A percentile compares a stretch with the other conserved stretches of the same genome.
These are phyloP conservation scores for Combretum micranthum DNA, from an alignment of 345 rosid genomes.

Conservation along the genomic window DNA sequence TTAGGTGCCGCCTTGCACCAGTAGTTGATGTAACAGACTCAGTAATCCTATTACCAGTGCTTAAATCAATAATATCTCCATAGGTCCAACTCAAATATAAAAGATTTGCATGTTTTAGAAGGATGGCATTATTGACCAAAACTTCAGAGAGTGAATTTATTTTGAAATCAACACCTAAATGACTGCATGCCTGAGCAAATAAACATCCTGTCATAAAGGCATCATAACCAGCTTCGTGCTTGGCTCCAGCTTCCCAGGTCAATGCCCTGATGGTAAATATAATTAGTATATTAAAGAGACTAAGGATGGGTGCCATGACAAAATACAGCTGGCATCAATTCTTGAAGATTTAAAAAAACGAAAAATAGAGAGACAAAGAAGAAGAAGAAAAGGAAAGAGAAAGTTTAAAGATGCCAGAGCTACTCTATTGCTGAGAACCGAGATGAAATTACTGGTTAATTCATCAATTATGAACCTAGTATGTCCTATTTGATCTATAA, in stretches of 20 bases:
- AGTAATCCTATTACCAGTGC: slow-evolving; percentile 35
- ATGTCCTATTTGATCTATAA: too few relatives aligned
- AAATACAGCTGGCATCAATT: too few relatives aligned
- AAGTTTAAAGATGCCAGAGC: too few relatives aligned
- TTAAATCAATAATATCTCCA: slow-evolving; percentile 62
- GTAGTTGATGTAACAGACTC: slow-evolving; percentile 22
- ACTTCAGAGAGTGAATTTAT: slow-evolving; percentile 28
- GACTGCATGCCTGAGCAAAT: slow-evolving; percentile 80
- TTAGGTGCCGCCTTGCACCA: slow-evolving; percentile 15
- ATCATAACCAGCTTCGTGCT: slow-evolving; percentile 99
- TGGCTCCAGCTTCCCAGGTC: slow-evolving; percentile 74
- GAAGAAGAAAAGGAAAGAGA: too few relatives aligned
- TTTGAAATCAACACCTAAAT: slow-evolving; percentile 64
- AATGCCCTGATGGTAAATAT: slow-evolving; percentile 38
- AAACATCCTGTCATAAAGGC: slow-evolving; percentile 98
- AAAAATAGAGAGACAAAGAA: too few relatives aligned
- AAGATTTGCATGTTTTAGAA: slow-evolving; percentile 57
- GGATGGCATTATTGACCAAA: slow-evolving; percentile 43
- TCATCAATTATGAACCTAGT: too few relatives aligned
- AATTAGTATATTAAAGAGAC: too few relatives aligned
- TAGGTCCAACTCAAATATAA: slow-evolving; percentile 79
- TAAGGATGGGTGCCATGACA: too few relatives aligned
- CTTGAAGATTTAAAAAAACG: too few relatives aligned
- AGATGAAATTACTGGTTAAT: too few relatives aligned
- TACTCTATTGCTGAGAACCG: too few relatives aligned